phyloP scores from a whole-genome alignment of 257 asterid species.

The Primulina tabacum region DNA sequence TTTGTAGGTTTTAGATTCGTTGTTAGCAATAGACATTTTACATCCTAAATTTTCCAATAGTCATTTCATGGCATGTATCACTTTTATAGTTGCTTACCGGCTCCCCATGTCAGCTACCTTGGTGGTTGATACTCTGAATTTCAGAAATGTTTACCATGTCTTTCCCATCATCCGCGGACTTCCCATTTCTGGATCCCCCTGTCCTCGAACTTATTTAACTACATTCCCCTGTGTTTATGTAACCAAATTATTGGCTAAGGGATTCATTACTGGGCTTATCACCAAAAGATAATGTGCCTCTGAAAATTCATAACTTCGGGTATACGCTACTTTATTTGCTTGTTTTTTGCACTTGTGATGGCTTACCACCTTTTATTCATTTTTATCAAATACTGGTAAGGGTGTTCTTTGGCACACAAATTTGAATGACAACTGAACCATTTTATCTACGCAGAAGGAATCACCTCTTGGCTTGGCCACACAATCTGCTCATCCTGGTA shows the following conservation, averaged over 20 bases:
- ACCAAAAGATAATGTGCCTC: background rate
- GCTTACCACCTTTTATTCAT: background rate
- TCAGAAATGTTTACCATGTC: background rate
- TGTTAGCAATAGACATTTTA: background rate
- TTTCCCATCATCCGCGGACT: background rate
- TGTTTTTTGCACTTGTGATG: background rate
- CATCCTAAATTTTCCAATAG: background rate
- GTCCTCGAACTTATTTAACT: background rate
- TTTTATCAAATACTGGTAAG: too few species aligned
- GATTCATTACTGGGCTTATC: background rate
- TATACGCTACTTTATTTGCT: background rate
- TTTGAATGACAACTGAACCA: background rate
- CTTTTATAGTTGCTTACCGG: background rate
- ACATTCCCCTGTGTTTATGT: background rate
- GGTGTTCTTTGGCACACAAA: background rate
- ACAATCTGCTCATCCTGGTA: conserved; percentile 68
- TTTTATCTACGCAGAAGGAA: conserved; percentile 40
- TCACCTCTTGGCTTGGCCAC: conserved; percentile 53
- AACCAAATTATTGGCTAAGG: background rate
- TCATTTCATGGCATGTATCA: background rate
- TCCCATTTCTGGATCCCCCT: background rate
- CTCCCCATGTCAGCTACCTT: background rate
- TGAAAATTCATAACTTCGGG: background rate
- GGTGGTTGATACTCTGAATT: background rate
- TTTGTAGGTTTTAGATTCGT: background rate